Evolutionary conservation across 345 rosid species (phyloP).

Genomic region (Lagerstroemia speciosa): DNA sequence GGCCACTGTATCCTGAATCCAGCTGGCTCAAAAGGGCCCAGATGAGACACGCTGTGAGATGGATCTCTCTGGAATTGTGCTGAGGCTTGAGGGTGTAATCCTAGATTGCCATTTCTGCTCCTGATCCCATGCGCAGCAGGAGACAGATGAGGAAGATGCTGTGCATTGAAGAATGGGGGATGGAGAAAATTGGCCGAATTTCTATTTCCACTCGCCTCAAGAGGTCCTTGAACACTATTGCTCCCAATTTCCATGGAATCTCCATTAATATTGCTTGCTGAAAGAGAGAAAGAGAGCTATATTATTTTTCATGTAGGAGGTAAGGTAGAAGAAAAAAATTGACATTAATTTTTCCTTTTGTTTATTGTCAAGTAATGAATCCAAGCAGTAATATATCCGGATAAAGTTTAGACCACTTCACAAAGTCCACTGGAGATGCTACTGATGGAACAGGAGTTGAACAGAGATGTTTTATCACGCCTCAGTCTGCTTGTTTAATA

Average conservation of each 20-base stretch:
- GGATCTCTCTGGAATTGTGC: slow-evolving; percentile 31
- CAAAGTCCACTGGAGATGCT: no score
- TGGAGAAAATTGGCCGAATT: slow-evolving; percentile 31
- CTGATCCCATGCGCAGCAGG: slow-evolving; percentile 52
- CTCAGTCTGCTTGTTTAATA: no score
- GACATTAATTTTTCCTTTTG: not conserved
- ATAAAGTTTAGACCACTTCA: no score
- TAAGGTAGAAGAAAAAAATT: not conserved
- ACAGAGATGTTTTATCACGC: not conserved
- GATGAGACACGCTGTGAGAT: slow-evolving; percentile 41
- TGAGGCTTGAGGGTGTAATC: slow-evolving; percentile 42
- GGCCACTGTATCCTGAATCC: slow-evolving; percentile 43
- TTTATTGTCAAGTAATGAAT: not conserved
- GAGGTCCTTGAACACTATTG: slow-evolving; percentile 32
- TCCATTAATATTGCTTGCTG: slow-evolving; percentile 30
- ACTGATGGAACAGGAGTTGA: not conserved
- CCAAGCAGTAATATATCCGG: no score
- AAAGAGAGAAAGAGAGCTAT: slow-evolving; percentile 1
- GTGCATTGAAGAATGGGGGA: slow-evolving; percentile 29
- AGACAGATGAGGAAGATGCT: slow-evolving; percentile 32
- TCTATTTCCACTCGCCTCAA: slow-evolving; percentile 37
- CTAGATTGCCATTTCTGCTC: slow-evolving; percentile 43
- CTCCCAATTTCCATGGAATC: slow-evolving; percentile 40
- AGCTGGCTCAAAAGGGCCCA: slow-evolving; percentile 36
- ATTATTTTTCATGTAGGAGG: not conserved